These are phyloP conservation scores for Phytophthora citricola DNA, from an alignment of 352 stramenopile genomes.

Conservation along the genomic window DNA sequence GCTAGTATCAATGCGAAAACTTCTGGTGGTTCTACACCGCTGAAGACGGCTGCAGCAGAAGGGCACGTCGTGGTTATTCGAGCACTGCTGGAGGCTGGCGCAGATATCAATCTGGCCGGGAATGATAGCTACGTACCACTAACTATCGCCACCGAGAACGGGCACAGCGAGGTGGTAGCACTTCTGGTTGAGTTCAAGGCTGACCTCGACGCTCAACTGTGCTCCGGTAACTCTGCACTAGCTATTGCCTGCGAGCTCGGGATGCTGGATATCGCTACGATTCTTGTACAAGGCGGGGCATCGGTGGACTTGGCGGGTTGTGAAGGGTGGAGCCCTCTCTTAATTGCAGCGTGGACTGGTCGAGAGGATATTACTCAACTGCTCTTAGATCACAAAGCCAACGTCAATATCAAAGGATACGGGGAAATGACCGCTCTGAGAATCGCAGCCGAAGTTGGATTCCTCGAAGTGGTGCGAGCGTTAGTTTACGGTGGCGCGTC, in stretches of 20 bases:
- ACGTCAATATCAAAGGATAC: constrained; percentile 10
- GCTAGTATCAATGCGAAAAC: constrained; percentile 14
- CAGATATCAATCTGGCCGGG: constrained; percentile 1
- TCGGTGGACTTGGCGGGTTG: constrained; percentile 4
- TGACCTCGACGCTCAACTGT: constrained; percentile 7
- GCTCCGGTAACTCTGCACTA: constrained; percentile 7
- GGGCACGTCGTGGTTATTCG: constrained; percentile 4
- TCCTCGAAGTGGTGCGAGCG: constrained; percentile 3
- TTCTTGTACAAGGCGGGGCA: constrained; percentile 12
- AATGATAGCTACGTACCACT: constrained; percentile 17
- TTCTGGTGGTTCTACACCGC: constrained; percentile 6
- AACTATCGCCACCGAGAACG: not conserved
- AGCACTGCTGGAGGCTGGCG: constrained; percentile 7
- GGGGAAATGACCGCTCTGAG: constrained; percentile 11
- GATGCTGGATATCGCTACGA: not conserved
- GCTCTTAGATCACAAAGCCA: constrained; percentile 10
- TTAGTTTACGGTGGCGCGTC: constrained; percentile 7
- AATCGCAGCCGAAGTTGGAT: constrained; percentile 8
- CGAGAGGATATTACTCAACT: constrained; percentile 6
- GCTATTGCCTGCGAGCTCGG: constrained; percentile 4
- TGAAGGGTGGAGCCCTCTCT: constrained; percentile 15
- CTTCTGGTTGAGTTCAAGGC: constrained; percentile 18
- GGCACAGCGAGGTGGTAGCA: constrained; percentile 3
- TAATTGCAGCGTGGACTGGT: constrained; percentile 7
- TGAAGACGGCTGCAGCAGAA: constrained; percentile 11